These are phyloP conservation scores for Blastobotrys ciferrii DNA, from an alignment of 1,139 yeast genomes.

Conservation along the genomic window DNA sequence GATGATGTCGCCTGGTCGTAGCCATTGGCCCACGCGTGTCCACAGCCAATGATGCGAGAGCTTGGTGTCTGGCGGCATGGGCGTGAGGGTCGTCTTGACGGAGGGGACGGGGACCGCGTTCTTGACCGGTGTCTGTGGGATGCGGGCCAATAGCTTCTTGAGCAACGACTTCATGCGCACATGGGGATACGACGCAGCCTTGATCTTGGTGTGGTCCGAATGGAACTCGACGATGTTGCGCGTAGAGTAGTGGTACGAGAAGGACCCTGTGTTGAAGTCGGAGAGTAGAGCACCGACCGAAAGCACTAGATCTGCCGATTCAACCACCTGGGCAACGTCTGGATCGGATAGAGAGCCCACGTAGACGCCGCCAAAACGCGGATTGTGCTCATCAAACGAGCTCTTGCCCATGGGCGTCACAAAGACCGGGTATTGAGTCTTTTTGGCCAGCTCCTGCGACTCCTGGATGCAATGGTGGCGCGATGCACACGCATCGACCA, in stretches of 20 bases:
- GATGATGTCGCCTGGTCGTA: constrained; percentile 75
- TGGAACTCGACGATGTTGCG: constrained; percentile 83
- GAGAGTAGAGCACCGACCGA: constrained; percentile 82
- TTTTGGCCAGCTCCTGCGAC: constrained; percentile 59
- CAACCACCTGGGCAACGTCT: constrained; percentile 72
- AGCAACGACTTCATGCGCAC: constrained; percentile 74
- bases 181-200: constrained; percentile 71
- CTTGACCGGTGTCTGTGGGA: constrained; percentile 19
- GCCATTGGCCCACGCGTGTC: constrained; percentile 72
- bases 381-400: constrained; percentile 67
- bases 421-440: constrained; percentile 78
- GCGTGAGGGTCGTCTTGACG: constrained; percentile 23
- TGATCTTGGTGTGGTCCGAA: constrained; percentile 80
- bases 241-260: constrained; percentile 77
- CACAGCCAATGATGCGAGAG: constrained; percentile 80
- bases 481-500: constrained; percentile 85
- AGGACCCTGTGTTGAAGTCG: constrained; percentile 88
- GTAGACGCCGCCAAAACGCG: constrained; percentile 82
- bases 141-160: constrained; percentile 41
- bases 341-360: constrained; percentile 79
- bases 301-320: constrained; percentile 69
- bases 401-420: constrained; percentile 93
- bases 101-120: constrained; percentile 26
- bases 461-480: constrained; percentile 69
- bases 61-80: constrained; percentile 38